phyloP scores from a whole-genome alignment of 2,329 filamentous ascomycete species.

The Aspergillus viridinutans region DNA sequence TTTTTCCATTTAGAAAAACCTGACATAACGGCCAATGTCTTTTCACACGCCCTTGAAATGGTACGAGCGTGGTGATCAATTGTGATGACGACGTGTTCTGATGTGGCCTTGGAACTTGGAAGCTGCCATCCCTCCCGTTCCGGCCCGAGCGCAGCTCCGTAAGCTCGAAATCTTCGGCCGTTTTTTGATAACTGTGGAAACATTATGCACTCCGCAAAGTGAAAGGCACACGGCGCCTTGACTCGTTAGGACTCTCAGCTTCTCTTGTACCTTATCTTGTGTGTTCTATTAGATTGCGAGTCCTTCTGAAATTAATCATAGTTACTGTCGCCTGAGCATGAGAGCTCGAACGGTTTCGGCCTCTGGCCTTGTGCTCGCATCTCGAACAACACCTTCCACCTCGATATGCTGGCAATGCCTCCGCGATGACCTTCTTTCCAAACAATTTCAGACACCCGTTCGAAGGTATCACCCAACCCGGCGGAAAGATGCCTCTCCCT shows the following conservation, averaged over 20 bases:
- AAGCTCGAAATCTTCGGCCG: constrained; percentile 9
- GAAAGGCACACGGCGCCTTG: not conserved
- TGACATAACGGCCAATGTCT: not conserved
- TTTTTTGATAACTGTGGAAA: not conserved
- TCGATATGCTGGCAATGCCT: constrained; percentile 42
- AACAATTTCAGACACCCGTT: constrained; percentile 21
- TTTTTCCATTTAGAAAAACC: not conserved
- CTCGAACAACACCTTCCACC: constrained; percentile 26
- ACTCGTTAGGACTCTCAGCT: not conserved
- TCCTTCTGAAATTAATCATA: not conserved
- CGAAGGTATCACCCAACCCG: constrained; percentile 39
- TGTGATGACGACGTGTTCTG: not conserved
- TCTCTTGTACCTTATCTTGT: not conserved
- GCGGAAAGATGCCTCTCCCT: constrained; percentile 37
- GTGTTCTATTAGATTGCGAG: not conserved
- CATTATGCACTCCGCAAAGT: not conserved
- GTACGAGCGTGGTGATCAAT: not conserved
- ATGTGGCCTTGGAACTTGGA: not conserved
- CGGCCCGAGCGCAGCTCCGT: constrained; percentile 17
- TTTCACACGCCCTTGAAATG: not conserved
- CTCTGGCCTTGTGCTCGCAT: constrained; percentile 32
- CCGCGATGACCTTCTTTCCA: constrained; percentile 29
- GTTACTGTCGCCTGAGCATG: constrained; percentile 27
- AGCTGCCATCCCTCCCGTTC: constrained; percentile 9
- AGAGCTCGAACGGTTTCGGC: constrained; percentile 36